A percentile compares a stretch with the other conserved stretches of the same genome.
Conservation (phyloP, 1,284 basidiomycete species). For the Porogramme epimiltina region DNA sequence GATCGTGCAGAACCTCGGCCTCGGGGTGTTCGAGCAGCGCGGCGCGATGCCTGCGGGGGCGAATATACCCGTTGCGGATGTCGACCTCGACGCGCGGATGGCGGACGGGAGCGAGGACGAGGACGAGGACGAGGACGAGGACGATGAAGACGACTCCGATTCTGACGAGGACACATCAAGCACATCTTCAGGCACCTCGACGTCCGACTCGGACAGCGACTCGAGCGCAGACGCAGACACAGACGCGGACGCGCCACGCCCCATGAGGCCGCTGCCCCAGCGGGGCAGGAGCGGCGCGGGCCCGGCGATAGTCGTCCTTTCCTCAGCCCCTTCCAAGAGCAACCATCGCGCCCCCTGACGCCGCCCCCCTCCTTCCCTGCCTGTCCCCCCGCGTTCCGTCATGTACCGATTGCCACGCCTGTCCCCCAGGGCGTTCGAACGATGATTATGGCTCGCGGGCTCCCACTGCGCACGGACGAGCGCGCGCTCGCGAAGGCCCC, state of each 20-base stretch:
- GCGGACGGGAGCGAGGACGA: not conserved
- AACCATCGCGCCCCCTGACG: not conserved
- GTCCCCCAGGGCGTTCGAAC: not conserved
- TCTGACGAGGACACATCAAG: slow-evolving; percentile 1
- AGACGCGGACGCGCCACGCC: slow-evolving; percentile 25
- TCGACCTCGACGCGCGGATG: slow-evolving; percentile 19
- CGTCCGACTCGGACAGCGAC: slow-evolving; percentile 21
- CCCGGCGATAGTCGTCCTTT: slow-evolving; percentile 29
- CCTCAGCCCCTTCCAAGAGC: slow-evolving; percentile 1
- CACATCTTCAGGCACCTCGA: slow-evolving; percentile 16
- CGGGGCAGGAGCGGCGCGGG: slow-evolving; percentile 15
- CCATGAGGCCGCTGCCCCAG: slow-evolving; percentile 30
- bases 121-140: not conserved
- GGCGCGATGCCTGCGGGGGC: slow-evolving; percentile 14
- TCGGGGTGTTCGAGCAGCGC: slow-evolving; percentile 62
- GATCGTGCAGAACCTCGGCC: slow-evolving; percentile 54
- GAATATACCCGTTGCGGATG: slow-evolving; percentile 21
- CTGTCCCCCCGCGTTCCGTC: not conserved
- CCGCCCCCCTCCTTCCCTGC: not conserved
- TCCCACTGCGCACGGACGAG: no score
- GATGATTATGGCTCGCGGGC: not conserved
- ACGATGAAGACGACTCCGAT: not conserved
- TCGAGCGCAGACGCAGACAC: slow-evolving; percentile 15
- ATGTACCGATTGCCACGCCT: not conserved
- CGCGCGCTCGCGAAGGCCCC: no score